Base-by-base conservation (phyloP, 2,329 filamentous ascomycete genomes). In the Epichloe hybrida region DNA sequence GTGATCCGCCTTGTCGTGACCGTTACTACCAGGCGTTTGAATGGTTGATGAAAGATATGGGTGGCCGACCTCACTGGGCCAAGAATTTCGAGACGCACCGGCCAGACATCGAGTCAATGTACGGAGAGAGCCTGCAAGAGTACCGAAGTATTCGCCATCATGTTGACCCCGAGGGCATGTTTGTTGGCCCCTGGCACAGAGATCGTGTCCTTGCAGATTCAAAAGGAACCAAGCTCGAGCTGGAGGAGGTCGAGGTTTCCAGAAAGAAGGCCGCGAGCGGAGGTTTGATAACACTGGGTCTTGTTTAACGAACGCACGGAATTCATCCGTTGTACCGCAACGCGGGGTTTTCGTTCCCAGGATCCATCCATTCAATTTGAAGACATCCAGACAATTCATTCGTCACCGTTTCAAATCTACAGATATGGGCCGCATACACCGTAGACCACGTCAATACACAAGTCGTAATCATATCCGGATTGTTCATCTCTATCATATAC, bases 1-100 rank as follows among this genome's bases (percentile, higher is more conserved):
- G 74, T 53, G 86, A 95, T 59, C 88, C 89, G 9, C 85, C 87
- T 0, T 90, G 85, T 61, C 77, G 74, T 49, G 74, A 76, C 50
- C 77, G 85, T 45, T 95, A 95, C 72, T 95, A 95, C 66, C 76
- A 90, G 66, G 89, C 84, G 1, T 95, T 95, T 57, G 89, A 95
- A 66, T 91, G 84, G 74, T 72, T 95, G 44, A 95, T 95, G 89
- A 82, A 80, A 53, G 86, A 94, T 43, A 72, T 94, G 58, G 86
- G 84, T 49, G 89, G 84, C 8, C 79, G 79, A 44, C 89, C 89
- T 17, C 89, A 95, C 67, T 95, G 89, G 87, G 89, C 89, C 7
- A 95, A 95, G 75, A 95, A 95, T 65, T 95, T 94, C 66, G 71
- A 74, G 45, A 74, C 76, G 8, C 73, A 77, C 4, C 74, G 77